These are phyloP conservation scores for Microbotryum violaceum DNA, from an alignment of 1,284 basidiomycete species.

Conservation along the genomic window DNA sequence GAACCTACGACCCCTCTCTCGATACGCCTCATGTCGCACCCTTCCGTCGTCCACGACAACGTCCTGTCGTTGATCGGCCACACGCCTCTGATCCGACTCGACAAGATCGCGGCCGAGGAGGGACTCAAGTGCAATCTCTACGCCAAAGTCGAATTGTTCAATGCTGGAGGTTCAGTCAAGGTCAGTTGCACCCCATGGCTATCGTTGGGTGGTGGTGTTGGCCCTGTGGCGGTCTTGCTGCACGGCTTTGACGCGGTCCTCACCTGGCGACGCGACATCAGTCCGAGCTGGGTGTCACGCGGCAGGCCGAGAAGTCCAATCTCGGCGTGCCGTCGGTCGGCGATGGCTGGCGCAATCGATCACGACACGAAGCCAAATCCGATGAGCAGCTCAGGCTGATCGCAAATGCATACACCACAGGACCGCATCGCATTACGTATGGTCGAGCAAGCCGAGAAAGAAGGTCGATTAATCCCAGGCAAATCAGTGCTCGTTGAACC, in stretches of 20 bases:
- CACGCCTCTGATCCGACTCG: conserved; percentile 81
- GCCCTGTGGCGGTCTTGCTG: not conserved
- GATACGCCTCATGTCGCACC: not conserved
- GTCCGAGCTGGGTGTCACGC: no score
- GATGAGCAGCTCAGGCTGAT: no score
- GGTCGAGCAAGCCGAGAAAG: conserved; percentile 82
- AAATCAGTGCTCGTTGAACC: conserved; percentile 90
- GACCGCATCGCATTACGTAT: conserved; percentile 63
- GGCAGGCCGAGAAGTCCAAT: no score
- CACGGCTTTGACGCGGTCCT: no score
- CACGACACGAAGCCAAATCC: no score
- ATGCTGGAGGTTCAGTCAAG: conserved; percentile 88
- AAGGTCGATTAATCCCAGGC: conserved; percentile 77
- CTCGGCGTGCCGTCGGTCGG: no score
- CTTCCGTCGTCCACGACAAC: conserved; percentile 54
- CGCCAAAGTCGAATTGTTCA: conserved; percentile 84
- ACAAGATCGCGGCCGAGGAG: conserved; percentile 65
- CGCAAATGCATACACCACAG: conserved; percentile 2
- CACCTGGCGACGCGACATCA: no score
- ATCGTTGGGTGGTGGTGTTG: not conserved
- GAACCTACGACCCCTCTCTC: no score
- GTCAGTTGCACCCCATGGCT: conserved; percentile 51
- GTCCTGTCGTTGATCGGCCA: conserved; percentile 80
- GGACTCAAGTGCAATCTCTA: conserved; percentile 82
- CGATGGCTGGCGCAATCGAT: no score